These are phyloP conservation scores for Boletus subcaerulescens DNA, from an alignment of 768 basidiomycete genomes.

Conservation along the genomic window DNA sequence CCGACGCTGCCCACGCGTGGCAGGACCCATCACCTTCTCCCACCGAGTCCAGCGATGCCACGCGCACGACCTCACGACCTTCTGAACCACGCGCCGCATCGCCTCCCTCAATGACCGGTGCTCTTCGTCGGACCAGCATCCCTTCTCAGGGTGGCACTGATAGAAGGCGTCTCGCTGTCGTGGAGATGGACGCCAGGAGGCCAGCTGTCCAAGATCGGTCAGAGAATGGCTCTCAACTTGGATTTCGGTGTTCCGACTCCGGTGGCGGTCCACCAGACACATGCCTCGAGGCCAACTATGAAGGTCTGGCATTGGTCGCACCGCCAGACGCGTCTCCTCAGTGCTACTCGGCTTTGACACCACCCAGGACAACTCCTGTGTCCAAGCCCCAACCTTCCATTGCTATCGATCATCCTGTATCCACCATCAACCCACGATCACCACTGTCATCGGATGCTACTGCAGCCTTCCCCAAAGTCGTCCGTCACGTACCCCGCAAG, in stretches of 20 bases:
- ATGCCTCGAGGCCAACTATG: slow-evolving; percentile 35
- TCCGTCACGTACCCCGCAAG: slow-evolving; percentile 41
- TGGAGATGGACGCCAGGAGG: slow-evolving; percentile 48
- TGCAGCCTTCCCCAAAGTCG: slow-evolving; percentile 24
- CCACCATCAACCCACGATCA: slow-evolving; percentile 41
- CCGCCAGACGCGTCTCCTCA: slow-evolving; percentile 65
- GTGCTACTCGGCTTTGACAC: slow-evolving; percentile 51
- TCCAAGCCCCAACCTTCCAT: slow-evolving; percentile 20
- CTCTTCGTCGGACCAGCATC: slow-evolving; percentile 45
- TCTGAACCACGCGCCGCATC: slow-evolving; percentile 17
- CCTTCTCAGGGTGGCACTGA: slow-evolving; percentile 61
- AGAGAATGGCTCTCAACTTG: slow-evolving; percentile 18
- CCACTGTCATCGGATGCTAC: slow-evolving; percentile 49
- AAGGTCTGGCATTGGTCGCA: slow-evolving; percentile 63
- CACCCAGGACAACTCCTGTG: slow-evolving; percentile 49
- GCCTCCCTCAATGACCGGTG: slow-evolving; percentile 30
- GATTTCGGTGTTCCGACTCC: slow-evolving; percentile 18
- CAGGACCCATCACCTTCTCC: slow-evolving; percentile 26
- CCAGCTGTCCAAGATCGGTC: slow-evolving; percentile 26
- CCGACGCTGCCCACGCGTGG: slow-evolving; percentile 18
- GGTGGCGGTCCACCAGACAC: slow-evolving; percentile 31
- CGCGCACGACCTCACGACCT: slow-evolving; percentile 19
- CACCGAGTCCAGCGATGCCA: slow-evolving; percentile 49
- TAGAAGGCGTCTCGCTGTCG: slow-evolving; percentile 64
- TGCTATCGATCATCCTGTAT: not conserved